Base-by-base conservation (phyloP, 139 green algal genomes). In the Asterochloris erici region DNA sequence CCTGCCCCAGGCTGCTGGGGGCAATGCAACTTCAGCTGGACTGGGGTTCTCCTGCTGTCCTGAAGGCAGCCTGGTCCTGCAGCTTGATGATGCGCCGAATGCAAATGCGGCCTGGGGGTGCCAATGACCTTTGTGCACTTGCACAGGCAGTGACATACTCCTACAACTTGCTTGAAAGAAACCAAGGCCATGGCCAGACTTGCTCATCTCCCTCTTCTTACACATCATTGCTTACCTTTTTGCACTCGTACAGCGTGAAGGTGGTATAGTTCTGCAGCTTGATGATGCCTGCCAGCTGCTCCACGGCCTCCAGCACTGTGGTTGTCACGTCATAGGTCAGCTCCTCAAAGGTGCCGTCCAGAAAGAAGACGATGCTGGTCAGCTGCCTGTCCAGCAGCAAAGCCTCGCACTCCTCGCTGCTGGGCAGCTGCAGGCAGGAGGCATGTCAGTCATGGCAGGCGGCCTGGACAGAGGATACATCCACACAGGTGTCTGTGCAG, bases 321-420 rank as follows among this genome's bases (percentile, higher is more conserved):
- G 94, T 98, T 62, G 89, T 93, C 29, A 95, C 86, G 82, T 98
- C 95, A 74, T 96, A 99, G 2, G 83, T 81, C 29, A 99, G 86
- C 88, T 98, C 95, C 88, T 98, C 94, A 88, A 98, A 98, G 9
- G 95, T 98, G 79, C 98, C 95, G 75, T 99, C 96, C 85, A 99
- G 88, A 88, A 99, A 99, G 85, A 96, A 97, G 1, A 97, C 93
- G 47, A 98, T 94, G 0, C 92, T 91, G 29, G 89, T 95, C 60
- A 96, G 88, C 81, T 90, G 89, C 0, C 82, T 74, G 21, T 90
- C 90, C 17, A 84, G 84, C 27, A 96, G 85, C 66, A 97, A 83
- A n/a, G 93, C 92, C 61, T 96, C 92, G 38, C 98, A 93, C 92
- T 99, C 96, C 70, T 98, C 95, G 0, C 86, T 78, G n/a, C 90